Evolutionary conservation across 1,139 yeast species (phyloP).

Genomic region (Candida labiduridarum): DNA sequence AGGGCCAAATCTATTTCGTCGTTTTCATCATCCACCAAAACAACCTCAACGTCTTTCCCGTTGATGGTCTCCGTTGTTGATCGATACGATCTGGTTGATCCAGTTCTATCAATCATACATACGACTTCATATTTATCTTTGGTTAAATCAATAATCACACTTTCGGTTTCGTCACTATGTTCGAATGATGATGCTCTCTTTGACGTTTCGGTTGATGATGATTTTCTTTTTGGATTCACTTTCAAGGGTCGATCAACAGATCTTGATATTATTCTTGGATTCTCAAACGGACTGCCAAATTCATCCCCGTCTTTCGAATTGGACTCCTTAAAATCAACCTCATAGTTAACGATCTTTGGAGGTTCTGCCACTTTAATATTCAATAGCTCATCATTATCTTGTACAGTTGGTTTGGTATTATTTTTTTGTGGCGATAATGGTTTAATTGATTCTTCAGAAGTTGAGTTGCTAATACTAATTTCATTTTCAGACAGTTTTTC

Average conservation of each 20-base stretch:
- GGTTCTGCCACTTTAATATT: constrained; percentile 40
- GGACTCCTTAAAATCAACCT: constrained; percentile 46
- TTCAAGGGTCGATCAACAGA: not conserved
- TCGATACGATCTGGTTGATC: constrained; percentile 38
- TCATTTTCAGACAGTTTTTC: not conserved
- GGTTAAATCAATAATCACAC: constrained; percentile 47
- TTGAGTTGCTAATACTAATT: not conserved
- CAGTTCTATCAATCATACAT: constrained; percentile 32
- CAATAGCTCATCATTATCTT: constrained; percentile 15
- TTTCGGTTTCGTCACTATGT: constrained; percentile 29
- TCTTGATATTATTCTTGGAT: constrained; percentile 3
- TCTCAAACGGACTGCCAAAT: constrained; percentile 9
- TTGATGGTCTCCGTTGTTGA: constrained; percentile 44
- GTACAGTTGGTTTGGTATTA: not conserved
- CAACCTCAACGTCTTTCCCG: constrained; percentile 51
- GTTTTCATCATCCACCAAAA: constrained; percentile 42
- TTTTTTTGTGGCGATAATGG: constrained; percentile 1
- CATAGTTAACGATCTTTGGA: constrained; percentile 40
- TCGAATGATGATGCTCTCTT: not conserved
- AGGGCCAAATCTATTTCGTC: constrained; percentile 32
- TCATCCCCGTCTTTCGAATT: constrained; percentile 17
- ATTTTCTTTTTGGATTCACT: not conserved
- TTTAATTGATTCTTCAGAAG: constrained; percentile 2
- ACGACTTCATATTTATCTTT: constrained; percentile 42
- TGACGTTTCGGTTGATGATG: not conserved